Percentiles rank a stretch among this genome's conserved stretches.
Conservation (phyloP, 2,329 filamentous ascomycete genomes). For the Colletotrichum godetiae region DNA sequence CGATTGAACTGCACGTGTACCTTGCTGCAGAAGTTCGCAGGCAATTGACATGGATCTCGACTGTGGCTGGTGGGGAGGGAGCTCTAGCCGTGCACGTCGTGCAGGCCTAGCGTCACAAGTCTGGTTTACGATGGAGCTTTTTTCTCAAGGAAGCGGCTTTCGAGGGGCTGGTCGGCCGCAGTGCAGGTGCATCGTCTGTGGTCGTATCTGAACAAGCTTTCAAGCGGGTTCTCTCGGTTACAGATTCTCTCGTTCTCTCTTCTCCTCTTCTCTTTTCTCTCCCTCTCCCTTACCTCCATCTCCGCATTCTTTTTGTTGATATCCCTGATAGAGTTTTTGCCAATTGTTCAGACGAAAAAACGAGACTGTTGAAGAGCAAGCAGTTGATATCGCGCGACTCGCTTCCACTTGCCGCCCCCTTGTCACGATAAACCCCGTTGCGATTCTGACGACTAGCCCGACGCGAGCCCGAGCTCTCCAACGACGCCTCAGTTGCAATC, state of each 20-base stretch:
- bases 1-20: slow-evolving; percentile 14
- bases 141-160: not conserved
- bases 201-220: slow-evolving; percentile 32
- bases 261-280: not conserved
- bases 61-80: slow-evolving; percentile 29
- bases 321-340: not conserved
- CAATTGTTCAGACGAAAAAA: not conserved
- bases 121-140: slow-evolving; percentile 20
- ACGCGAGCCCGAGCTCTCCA: slow-evolving; percentile 26
- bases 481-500: not conserved
- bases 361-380: not conserved
- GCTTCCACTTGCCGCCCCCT: not conserved
- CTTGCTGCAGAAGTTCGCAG: not conserved
- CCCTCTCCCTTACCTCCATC: not conserved
- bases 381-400: slow-evolving; percentile 4
- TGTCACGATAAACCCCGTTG: slow-evolving; percentile 1
- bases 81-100: slow-evolving; percentile 18
- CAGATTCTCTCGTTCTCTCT: not conserved
- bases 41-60: not conserved
- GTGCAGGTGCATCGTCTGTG: slow-evolving; percentile 7
- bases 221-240: slow-evolving; percentile 29
- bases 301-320: not conserved
- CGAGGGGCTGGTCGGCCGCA: slow-evolving; percentile 16
- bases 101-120: slow-evolving; percentile 23
- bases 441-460: not conserved